Percentiles rank a stretch among this genome's conserved stretches.
Conservation (phyloP, 2,329 filamentous ascomycete genomes). For the Akanthomyces uredinophilus region DNA sequence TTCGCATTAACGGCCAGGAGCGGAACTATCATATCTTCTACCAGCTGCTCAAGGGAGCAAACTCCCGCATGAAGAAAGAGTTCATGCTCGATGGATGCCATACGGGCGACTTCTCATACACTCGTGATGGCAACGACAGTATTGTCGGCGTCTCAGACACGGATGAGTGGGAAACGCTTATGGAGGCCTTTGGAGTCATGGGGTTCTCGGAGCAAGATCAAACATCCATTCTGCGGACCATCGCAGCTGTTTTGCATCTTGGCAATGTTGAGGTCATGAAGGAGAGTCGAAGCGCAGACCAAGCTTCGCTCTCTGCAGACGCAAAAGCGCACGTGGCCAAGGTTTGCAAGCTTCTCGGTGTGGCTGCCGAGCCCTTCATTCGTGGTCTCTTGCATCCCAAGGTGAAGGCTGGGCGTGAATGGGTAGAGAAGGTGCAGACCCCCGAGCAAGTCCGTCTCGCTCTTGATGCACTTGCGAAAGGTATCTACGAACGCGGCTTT, state of each 20-base stretch:
- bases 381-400: conserved; percentile 85
- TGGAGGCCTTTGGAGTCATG: conserved; percentile 94
- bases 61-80: conserved; percentile 64
- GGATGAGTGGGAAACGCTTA: conserved; percentile 82
- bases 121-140: conserved; percentile 81
- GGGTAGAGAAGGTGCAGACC: conserved; percentile 98
- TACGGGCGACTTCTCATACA: conserved; percentile 88
- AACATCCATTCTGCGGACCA: conserved; percentile 72
- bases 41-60: conserved; percentile 83
- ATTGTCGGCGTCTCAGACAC: conserved; percentile 86
- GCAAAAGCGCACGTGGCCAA: conserved; percentile 69
- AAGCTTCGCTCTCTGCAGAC: conserved; percentile 75
- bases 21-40: conserved; percentile 98
- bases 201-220: conserved; percentile 85
- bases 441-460: conserved; percentile 90
- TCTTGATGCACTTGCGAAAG: conserved; percentile 88
- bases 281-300: conserved; percentile 85
- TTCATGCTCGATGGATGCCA: conserved; percentile 71
- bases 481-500: conserved; percentile 95
- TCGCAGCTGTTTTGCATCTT: conserved; percentile 87
- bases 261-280: conserved; percentile 88
- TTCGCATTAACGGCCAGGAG: conserved; percentile 79
- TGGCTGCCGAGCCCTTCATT: conserved; percentile 77
- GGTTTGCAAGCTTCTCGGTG: conserved; percentile 79
- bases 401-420: conserved; percentile 93